Base-by-base conservation (phyloP, 2,329 filamentous ascomycete species). In the Apiospora rasikravindrae region DNA sequence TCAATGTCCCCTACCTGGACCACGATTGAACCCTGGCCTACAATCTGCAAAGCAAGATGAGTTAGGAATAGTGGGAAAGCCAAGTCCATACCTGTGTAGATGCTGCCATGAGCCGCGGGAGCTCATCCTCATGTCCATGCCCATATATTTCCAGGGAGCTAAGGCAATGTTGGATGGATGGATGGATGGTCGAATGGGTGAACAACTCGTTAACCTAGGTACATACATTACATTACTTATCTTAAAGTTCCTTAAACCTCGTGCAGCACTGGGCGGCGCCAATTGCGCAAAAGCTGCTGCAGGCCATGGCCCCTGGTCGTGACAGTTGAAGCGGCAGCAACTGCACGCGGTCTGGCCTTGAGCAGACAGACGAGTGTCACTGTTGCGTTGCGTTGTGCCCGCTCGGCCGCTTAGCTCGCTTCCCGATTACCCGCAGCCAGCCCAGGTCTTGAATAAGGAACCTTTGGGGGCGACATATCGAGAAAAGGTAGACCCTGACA, bases 401-500 rank as follows among this genome's bases (percentile, higher is more conserved):
- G 53, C 53, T 64, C 61, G 64, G 66, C 61, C 70, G 70, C 70
- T 71, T 69, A 69, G 70, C 70, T 45, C 70, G 70, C 70, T 71
- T 45, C 33, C 40, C 40, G 44, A 26, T 47, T 66, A n/a, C 40
- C 33, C 16, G 29, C 57, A 64, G 57, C 57, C 33, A 64, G 57
- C 14, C 57, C n/a, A 40, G 57, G 57, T 37, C 33, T 40, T 64
- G 57, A 64, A 33, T 64, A 64, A 64, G 57, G 57, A 64, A 64
- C 57, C 57, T 64, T 64, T 40, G 57, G 29, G 29, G 33, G 57
- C 33, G 33, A 19, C 57, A 64, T 64, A 19, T 4, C 33, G 22
- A 37, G 13, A 42, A 40, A 64, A 40, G 57, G 33, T 40, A 64
- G 57, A 22, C 57, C 33, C n/a, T 64, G 57, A 40, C 57, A 64